A percentile compares a stretch with the other conserved stretches of the same genome.
Evolutionary conservation across 1,284 basidiomycete genomes (phyloP).

Genomic region (Irpex sp.): DNA sequence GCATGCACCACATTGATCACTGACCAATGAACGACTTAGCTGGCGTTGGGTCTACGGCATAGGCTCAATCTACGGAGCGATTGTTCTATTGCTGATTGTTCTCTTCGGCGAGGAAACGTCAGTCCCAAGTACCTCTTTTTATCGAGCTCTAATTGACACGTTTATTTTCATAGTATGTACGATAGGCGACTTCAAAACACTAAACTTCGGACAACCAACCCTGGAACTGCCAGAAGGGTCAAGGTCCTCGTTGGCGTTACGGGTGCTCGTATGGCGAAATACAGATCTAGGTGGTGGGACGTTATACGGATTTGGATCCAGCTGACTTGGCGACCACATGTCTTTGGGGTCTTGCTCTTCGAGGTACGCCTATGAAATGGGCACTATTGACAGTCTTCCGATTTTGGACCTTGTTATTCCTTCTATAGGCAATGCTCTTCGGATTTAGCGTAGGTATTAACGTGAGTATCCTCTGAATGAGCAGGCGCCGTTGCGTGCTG

Average conservation of each 20-base stretch:
- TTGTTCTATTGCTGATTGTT: slow-evolving; percentile 67
- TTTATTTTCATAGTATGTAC: slow-evolving; percentile 57
- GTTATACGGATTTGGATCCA: slow-evolving; percentile 54
- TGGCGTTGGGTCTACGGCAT: slow-evolving; percentile 83
- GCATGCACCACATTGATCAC: too few species aligned
- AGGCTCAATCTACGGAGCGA: slow-evolving; percentile 63
- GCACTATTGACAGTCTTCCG: background rate
- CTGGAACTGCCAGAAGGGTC: slow-evolving; percentile 60
- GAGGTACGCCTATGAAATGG: slow-evolving; percentile 46
- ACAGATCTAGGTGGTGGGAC: slow-evolving; percentile 61
- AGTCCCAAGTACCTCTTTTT: slow-evolving; percentile 21
- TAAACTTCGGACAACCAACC: slow-evolving; percentile 40
- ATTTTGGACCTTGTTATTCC: background rate
- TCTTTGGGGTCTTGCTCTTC: slow-evolving; percentile 63
- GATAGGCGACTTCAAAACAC: slow-evolving; percentile 68
- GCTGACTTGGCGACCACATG: slow-evolving; percentile 73
- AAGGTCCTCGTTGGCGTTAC: slow-evolving; percentile 76
- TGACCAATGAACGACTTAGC: slow-evolving; percentile 29
- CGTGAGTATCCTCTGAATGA: slow-evolving; percentile 42
- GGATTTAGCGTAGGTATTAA: slow-evolving; percentile 82
- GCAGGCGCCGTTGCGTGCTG: background rate
- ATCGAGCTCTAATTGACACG: background rate
- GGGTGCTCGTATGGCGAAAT: slow-evolving; percentile 67
- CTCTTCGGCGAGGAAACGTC: slow-evolving; percentile 76
- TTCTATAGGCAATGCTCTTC: slow-evolving; percentile 62